Evolutionary conservation across 805 yeast species (phyloP), one percentile per base, ranked within the genome.

Genomic region (Suhomyces canberraensis): DNA sequence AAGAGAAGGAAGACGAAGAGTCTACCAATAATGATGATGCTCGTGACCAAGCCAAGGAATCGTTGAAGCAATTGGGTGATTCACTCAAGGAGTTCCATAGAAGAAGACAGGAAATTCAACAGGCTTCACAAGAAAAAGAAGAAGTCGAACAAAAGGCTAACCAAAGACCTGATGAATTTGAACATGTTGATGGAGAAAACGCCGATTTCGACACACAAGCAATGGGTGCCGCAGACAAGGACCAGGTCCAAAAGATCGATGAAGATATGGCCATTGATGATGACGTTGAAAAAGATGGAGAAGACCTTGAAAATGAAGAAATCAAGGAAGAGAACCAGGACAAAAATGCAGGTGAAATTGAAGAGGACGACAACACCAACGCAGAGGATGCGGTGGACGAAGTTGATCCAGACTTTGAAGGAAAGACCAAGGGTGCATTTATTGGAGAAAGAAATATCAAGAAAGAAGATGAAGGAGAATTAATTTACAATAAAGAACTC

Each of bases 51-150:
- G 88, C 86, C 27, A 73, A 75, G 39, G 89, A 88, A 50, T 79
- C 95, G 0, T 68, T 91, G 61, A 85, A 85, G 56, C 89, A 89
- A 55, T 71, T 93, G 11, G 98, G 98, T 35, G 97, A 90, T 60
- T 78, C 95, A 1, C 57, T 90, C 64, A 86, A 91, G 50, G 96
- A 90, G 54, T 91, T 84, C 64, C 95, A 91, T 56, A 84, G 87
- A 55, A 83, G 96, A 50, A 80, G 84, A 45, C 88, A 86, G 57
- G 96, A 89, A 49, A 91, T 93, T 42, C 71, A 81, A 46, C 90
- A 86, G 45, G 78, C 85, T 8, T 61, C 74, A 3, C 44, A 43
- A 21, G 60, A 63, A 19, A 62, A 66, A 22, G 63, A 62, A 17
- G 66, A 73, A 30, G 46, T 42, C 6, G 79, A 80, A 9, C 73